phyloP scores from a whole-genome alignment of 345 rosid species.

The Garcia nutans region DNA sequence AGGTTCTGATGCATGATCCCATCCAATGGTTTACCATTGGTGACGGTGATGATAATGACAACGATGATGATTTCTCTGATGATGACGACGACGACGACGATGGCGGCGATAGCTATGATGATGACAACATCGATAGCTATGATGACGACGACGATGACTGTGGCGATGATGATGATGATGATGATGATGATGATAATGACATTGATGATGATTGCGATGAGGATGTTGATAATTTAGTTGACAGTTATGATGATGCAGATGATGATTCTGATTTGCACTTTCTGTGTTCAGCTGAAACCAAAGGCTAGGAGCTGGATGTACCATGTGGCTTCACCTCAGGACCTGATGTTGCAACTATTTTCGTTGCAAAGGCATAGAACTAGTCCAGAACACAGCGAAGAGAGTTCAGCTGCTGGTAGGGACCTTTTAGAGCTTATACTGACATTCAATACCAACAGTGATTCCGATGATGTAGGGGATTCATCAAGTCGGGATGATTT shows the following conservation, averaged over 20 bases:
- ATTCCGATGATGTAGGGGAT: constrained; percentile 42
- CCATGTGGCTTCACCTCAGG: constrained; percentile 39
- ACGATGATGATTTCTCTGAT: constrained; percentile 17
- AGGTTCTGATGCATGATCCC: constrained; percentile 33
- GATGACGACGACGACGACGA: constrained; percentile 20
- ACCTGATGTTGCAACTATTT: constrained; percentile 55
- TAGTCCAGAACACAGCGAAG: constrained; percentile 37
- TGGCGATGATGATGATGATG: background rate
- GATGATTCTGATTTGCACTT: constrained; percentile 44
- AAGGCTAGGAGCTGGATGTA: constrained; percentile 57
- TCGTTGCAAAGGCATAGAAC: constrained; percentile 41
- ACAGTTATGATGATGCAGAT: constrained; percentile 25
- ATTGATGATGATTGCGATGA: constrained; percentile 14
- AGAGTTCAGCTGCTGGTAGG: constrained; percentile 40
- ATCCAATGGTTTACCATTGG: constrained; percentile 30
- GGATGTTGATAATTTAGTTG: constrained; percentile 29
- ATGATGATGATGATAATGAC: constrained; percentile 18
- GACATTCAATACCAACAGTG: constrained; percentile 43
- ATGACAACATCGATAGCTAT: background rate
- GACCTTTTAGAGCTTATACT: constrained; percentile 51
- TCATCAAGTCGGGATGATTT: constrained; percentile 41
- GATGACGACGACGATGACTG: constrained; percentile 18
- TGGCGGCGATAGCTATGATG: constrained; percentile 29
- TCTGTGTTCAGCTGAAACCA: constrained; percentile 59
- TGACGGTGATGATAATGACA: constrained; percentile 13